phyloP scores from a whole-genome alignment of 148 eudicot species.

The Fagopyrum esculentum region DNA sequence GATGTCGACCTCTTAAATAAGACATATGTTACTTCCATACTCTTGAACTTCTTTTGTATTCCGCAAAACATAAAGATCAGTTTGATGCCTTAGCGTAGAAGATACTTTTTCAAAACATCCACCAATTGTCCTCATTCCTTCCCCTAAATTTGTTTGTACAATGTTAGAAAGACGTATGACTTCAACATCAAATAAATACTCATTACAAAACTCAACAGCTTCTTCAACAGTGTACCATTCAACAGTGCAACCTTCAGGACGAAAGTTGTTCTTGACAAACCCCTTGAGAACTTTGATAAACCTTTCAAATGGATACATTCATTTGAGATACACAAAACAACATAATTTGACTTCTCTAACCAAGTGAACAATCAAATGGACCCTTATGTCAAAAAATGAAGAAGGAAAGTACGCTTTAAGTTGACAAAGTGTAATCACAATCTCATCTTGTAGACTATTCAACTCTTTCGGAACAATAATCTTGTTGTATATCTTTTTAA shows the following conservation, averaged over 20 bases:
- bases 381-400: conserved; percentile 6
- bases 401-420: conserved; percentile 14
- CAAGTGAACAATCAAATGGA: conserved; percentile 7
- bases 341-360: not conserved
- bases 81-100: no score
- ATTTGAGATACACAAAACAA: not conserved
- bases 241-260: no score
- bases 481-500: not conserved
- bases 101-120: no score
- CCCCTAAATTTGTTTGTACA: no score
- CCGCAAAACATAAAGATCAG: no score
- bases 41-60: no score
- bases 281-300: no score
- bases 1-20: no score
- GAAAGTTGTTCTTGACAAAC: no score
- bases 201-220: not conserved
- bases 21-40: no score
- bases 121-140: no score
- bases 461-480: conserved; percentile 2
- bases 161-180: not conserved
- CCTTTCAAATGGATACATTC: not conserved
- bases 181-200: not conserved
- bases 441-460: not conserved
- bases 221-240: not conserved
- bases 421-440: conserved; percentile 6